Percentiles rank a stretch among this genome's conserved stretches.
These are phyloP conservation scores for Rhypophila decipiens DNA, from an alignment of 495 filamentous ascomycete genomes.

Conservation along the genomic window DNA sequence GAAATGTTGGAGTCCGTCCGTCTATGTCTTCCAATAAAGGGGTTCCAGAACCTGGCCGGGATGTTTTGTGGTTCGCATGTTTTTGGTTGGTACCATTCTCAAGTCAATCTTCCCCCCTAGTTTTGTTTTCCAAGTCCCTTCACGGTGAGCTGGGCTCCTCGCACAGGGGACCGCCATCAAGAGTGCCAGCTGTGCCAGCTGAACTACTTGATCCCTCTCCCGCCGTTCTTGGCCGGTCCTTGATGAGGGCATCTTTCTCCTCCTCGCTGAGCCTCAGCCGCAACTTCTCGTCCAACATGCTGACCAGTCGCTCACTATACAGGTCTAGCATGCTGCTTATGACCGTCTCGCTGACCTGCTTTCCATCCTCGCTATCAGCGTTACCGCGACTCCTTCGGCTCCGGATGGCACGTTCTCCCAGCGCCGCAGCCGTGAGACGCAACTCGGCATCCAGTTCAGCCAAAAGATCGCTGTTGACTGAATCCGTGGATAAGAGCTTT, in stretches of 20 bases:
- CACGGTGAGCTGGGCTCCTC: background rate
- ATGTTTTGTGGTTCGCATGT: too few relatives aligned
- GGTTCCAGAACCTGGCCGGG: too few relatives aligned
- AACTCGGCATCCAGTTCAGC: constrained; percentile 78
- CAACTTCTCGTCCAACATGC: constrained; percentile 66
- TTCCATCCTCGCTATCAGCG: constrained; percentile 8
- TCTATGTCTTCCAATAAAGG: too few relatives aligned
- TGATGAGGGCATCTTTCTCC: constrained; percentile 15
- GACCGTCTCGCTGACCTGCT: constrained; percentile 49
- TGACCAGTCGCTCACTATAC: constrained; percentile 63
- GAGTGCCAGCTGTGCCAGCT: background rate
- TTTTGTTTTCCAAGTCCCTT: too few relatives aligned
- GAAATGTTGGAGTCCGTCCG: too few relatives aligned
- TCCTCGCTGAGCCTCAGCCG: constrained; percentile 29
- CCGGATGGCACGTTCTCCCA: constrained; percentile 54
- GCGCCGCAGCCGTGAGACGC: constrained; percentile 61
- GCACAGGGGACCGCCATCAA: background rate
- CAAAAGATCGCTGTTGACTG: constrained; percentile 56
- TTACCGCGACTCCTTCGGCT: constrained; percentile 18
- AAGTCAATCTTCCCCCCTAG: too few relatives aligned
- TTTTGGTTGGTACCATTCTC: too few relatives aligned
- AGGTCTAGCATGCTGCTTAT: constrained; percentile 61
- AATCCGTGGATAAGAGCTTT: constrained; percentile 60
- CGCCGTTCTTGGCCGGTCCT: constrained; percentile 21
- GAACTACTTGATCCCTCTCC: constrained; percentile 13